A percentile compares a stretch with the other conserved stretches of the same genome.
These are phyloP conservation scores for Diaporthe batatas DNA, from an alignment of 2,329 filamentous ascomycete species.

Conservation along the genomic window DNA sequence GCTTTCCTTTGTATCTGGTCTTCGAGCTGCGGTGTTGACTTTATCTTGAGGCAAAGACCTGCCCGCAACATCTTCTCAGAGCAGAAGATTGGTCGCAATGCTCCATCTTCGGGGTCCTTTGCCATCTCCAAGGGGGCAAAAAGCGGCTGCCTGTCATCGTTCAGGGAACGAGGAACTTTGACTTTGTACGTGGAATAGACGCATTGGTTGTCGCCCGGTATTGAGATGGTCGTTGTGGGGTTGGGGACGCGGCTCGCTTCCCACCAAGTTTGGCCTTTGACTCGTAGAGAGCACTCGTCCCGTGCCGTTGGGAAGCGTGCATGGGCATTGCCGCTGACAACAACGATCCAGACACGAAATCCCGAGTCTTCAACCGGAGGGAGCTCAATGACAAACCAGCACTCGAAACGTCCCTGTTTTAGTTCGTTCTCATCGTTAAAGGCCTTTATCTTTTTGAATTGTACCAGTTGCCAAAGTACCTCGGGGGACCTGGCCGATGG, in stretches of 20 bases:
- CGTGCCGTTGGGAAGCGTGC: neutral
- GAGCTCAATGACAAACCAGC: neutral
- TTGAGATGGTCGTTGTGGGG: neutral
- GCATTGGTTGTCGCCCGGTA: neutral
- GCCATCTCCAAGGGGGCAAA: neutral
- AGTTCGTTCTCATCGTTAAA: neutral
- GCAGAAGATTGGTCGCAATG: neutral
- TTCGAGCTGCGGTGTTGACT: neutral
- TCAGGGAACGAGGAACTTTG: neutral
- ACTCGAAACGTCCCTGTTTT: neutral
- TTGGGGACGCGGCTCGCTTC: neutral
- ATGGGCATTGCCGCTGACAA: neutral
- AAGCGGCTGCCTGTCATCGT: neutral
- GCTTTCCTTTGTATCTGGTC: neutral
- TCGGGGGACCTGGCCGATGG: neutral
- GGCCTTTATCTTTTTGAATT: neutral
- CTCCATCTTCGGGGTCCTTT: neutral
- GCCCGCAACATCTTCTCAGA: too few species aligned
- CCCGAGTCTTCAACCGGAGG: neutral
- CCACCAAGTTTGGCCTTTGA: neutral
- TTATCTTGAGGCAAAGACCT: neutral
- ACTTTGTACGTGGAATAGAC: neutral
- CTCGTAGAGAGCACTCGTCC: neutral
- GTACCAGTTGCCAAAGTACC: neutral
- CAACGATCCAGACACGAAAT: neutral